Percentiles rank a stretch among this genome's conserved stretches.
Evolutionary conservation across 305 asterid species (phyloP).

Genomic region (Fraxinus xanthoxyloides): DNA sequence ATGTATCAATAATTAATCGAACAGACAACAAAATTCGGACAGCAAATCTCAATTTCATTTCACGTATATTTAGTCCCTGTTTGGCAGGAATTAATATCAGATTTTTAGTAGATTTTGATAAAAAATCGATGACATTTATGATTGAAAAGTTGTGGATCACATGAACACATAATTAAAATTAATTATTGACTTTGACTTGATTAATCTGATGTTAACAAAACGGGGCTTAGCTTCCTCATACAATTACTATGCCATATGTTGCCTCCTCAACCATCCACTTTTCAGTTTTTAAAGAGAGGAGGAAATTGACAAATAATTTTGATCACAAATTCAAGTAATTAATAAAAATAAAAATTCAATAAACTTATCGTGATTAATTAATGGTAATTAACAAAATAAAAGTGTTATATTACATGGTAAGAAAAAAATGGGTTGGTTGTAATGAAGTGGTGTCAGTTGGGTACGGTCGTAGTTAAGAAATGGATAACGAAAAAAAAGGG

Average conservation of each 20-base stretch:
- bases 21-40: background rate
- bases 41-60: background rate
- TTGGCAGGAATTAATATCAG: background rate
- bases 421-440: background rate
- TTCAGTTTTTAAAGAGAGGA: background rate
- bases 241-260: background rate
- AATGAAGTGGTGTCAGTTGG: background rate
- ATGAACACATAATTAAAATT: too few species aligned
- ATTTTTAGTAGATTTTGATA: too few species aligned
- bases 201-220: background rate
- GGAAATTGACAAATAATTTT: background rate
- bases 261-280: background rate
- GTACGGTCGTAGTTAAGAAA: background rate
- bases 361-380: background rate
- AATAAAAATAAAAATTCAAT: background rate
- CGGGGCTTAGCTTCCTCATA: background rate
- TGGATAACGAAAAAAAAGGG: background rate
- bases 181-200: too few species aligned
- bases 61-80: background rate
- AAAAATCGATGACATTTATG: background rate
- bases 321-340: background rate
- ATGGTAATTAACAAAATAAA: background rate
- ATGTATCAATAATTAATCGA: background rate
- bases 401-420: background rate
- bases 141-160: too few species aligned